These are phyloP conservation scores for Besnoitia besnoiti DNA, from an alignment of 169 alveolate genomes.

Conservation along the genomic window DNA sequence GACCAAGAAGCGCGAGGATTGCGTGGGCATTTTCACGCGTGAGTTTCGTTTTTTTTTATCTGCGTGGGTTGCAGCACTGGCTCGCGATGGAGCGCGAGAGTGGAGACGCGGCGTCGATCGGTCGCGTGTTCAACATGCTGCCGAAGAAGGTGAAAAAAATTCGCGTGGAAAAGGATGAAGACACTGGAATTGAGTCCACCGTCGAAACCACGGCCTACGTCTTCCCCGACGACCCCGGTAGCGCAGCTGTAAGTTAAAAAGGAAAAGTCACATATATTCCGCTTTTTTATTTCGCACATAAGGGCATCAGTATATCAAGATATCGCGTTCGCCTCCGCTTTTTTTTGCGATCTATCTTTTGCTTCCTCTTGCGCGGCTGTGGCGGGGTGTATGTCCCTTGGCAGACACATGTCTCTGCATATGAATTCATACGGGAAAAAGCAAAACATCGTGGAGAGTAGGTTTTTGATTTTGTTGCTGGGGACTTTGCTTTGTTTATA, in stretches of 20 bases:
- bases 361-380: too few relatives aligned
- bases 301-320: background rate
- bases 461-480: too few relatives aligned
- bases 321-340: too few relatives aligned
- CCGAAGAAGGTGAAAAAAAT: conserved; percentile 50
- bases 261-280: background rate
- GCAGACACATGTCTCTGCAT: background rate
- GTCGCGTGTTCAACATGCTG: conserved; percentile 44
- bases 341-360: too few relatives aligned
- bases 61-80: conserved; percentile 48
- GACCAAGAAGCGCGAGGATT: too few relatives aligned
- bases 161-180: conserved; percentile 1
- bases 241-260: conserved; percentile 21
- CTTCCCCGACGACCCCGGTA: conserved; percentile 52
- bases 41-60: background rate
- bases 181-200: conserved; percentile 18
- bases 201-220: conserved; percentile 23
- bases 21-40: too few relatives aligned
- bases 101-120: conserved; percentile 32
- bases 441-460: too few relatives aligned
- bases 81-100: conserved; percentile 48
- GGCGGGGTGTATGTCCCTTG: too few relatives aligned
- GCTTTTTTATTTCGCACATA: background rate
- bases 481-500: too few relatives aligned
- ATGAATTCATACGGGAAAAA: too few relatives aligned